Conservation (phyloP, 371 early-diverging fungal species). For the Coemansia sp. region DNA sequence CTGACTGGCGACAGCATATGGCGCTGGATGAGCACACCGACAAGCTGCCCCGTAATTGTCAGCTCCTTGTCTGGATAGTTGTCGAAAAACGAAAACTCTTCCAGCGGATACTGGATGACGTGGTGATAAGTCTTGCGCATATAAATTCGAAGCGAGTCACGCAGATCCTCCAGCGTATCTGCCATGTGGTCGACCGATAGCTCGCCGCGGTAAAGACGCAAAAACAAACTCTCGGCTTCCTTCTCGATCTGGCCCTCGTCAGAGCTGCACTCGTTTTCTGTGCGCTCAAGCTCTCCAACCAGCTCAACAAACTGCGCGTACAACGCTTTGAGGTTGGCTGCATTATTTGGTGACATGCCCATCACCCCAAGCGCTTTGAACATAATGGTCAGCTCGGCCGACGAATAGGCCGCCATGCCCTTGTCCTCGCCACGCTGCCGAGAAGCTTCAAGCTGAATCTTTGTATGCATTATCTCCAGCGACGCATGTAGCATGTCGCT, state of each 20-base stretch:
- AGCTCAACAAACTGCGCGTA: conserved; percentile 49
- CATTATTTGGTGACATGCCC: conserved; percentile 52
- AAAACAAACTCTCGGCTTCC: conserved; percentile 49
- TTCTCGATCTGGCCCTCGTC: conserved; percentile 52
- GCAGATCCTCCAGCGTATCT: conserved; percentile 45
- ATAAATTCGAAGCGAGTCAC: conserved; percentile 44
- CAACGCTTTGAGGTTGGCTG: conserved; percentile 51
- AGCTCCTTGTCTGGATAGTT: conserved; percentile 93
- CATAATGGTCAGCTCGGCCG: conserved; percentile 48
- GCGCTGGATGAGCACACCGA: conserved; percentile 85
- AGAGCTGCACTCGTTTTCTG: conserved; percentile 27
- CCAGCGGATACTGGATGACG: conserved; percentile 62
- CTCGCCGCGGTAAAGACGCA: conserved; percentile 52
- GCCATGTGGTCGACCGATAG: conserved; percentile 49
- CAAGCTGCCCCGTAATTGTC: conserved; percentile 80
- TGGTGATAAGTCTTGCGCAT: conserved; percentile 47
- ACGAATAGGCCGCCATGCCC: conserved; percentile 28
- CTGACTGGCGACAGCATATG: conserved; percentile 73
- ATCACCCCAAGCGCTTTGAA: conserved; percentile 45
- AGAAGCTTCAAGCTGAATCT: conserved; percentile 48
- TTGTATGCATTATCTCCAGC: conserved; percentile 50
- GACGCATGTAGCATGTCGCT: conserved; percentile 52
- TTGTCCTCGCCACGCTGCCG: conserved; percentile 50
- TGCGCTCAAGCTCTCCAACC: conserved; percentile 37
- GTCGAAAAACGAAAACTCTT: conserved; percentile 91